Evolutionary conservation across 2,329 filamentous ascomycete species (phyloP), one percentile per base, ranked within the genome.

Genomic region (Niveomyces coronatus): DNA sequence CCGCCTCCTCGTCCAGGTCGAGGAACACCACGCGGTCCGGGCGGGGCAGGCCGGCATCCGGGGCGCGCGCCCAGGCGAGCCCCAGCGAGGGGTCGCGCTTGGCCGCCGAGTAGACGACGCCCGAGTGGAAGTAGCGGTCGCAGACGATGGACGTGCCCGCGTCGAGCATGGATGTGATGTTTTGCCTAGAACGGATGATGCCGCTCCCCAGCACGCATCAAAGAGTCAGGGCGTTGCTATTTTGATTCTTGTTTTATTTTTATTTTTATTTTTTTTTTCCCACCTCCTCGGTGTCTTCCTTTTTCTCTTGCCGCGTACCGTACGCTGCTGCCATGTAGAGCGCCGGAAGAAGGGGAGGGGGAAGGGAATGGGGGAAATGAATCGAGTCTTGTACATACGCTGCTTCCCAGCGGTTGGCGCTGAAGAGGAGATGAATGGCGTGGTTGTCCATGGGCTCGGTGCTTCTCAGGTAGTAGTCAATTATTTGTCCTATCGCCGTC

Each of bases 81-180:
- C 72, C 65, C 10, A 95, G 70, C 2, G 66, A 58, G 0, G 79
- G 74, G 48, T 85, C 85, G 31, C 76, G 68, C 56, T 96, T 96
- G 4, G 91, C 89, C 0, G 86, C 85, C 17, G 81, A 86, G 64
- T 96, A 98, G 35, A 95, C 86, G 41, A 88, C 84, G 38, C 91
- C 91, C 15, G 84, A 91, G 65, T 94, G 89, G 57, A 93, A 94
- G 64, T 96, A 98, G 33, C 91, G 79, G 60, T 98, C 91, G 48
- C 89, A 79, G 27, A 98, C 68, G 22, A 98, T 71, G 0, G 77
- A 91, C 15, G 70, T 79, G 8, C 89, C 88, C 2, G 66, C 58
- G 1, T 66, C 62, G 5, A 95, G 59, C 5, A 74, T 63, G 1
- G 60, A 40, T 14, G 65, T 53, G 31, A 80, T 79, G 35, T 61